Base-by-base conservation (phyloP, 2,329 filamentous ascomycete species). In the Xylariomycetidae sp. region DNA sequence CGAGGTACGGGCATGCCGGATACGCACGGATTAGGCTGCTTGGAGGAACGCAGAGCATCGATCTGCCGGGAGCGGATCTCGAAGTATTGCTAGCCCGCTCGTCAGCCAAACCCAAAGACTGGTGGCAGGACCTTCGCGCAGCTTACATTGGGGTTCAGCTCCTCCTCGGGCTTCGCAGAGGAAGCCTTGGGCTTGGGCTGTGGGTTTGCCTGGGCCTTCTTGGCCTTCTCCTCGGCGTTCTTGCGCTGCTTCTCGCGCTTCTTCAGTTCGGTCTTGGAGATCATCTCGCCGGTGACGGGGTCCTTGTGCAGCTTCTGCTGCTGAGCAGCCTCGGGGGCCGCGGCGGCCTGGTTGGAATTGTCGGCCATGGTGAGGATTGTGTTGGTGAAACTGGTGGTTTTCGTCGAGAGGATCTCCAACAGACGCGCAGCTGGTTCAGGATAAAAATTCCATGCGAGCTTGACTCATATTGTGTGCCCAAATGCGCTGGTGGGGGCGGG, bases 191-290 rank as follows among this genome's bases (percentile, higher is more conserved):
- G n/a, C n/a, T n/a, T n/a, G n/a, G n/a, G n/a, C n/a, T n/a, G n/a
- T n/a, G n/a, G n/a, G n/a, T n/a, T n/a, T n/a, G n/a, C n/a, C n/a
- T n/a, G n/a, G n/a, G 79, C 84, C 72, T 87, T 90, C 67, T 87
- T 79, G 50, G 79, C 79, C 82, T 94, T 95, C 68, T 88, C 85
- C 48, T 83, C 83, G 41, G 93, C 88, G 63, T 76, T 79, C 62
- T 90, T 78, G 48, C 90, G 82, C 58, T 82, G 74, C 85, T 98
- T 98, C 69, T 89, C 78, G 54, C 90, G 81, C 70, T 86, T 90
- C 86, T 98, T 98, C 61, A 96, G 71, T 67, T 89, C 82, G 12
- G 79, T 77, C 79, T 89, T 89, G 67, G 84, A 89, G 40, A 83
- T 59, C 61, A 65, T 80, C 68, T 98, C 92, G 53, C 92, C 92